Conservation (phyloP, 2,329 filamentous ascomycete species). For the Colletotrichum brevisporum region DNA sequence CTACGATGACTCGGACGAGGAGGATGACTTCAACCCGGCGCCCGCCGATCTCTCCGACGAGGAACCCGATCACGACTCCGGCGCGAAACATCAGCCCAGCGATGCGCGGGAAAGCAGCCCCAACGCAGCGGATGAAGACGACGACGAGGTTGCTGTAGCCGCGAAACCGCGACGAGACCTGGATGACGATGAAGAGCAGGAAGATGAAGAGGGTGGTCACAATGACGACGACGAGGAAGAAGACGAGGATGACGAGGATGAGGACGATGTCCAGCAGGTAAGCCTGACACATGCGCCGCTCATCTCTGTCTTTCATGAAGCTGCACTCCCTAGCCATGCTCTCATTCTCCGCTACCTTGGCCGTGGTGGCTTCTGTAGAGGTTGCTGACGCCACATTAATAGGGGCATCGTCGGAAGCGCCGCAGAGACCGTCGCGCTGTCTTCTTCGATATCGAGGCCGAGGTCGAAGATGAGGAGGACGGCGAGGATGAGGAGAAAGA, state of each 20-base stretch:
- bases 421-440: slow-evolving; percentile 82
- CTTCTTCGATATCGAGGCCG: slow-evolving; percentile 98
- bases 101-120: slow-evolving; percentile 60
- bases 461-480: slow-evolving; percentile 95
- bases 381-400: slow-evolving; percentile 6
- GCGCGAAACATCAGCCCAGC: slow-evolving; percentile 56
- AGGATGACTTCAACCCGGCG: slow-evolving; percentile 90
- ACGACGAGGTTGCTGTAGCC: slow-evolving; percentile 52
- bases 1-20: slow-evolving; percentile 79
- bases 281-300: slow-evolving; percentile 37
- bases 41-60: slow-evolving; percentile 82
- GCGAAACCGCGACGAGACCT: slow-evolving; percentile 44
- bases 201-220: slow-evolving; percentile 58
- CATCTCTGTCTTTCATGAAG: neutral
- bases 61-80: slow-evolving; percentile 65
- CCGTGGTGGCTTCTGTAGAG: neutral
- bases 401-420: slow-evolving; percentile 84
- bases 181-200: slow-evolving; percentile 57
- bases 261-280: slow-evolving; percentile 78
- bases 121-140: slow-evolving; percentile 57
- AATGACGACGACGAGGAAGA: slow-evolving; percentile 52
- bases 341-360: neutral
- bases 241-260: slow-evolving; percentile 53
- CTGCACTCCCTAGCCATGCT: neutral
- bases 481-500: slow-evolving; percentile 92